These are phyloP conservation scores for Mycena chlorophos DNA, from an alignment of 768 basidiomycete species.

Conservation along the genomic window DNA sequence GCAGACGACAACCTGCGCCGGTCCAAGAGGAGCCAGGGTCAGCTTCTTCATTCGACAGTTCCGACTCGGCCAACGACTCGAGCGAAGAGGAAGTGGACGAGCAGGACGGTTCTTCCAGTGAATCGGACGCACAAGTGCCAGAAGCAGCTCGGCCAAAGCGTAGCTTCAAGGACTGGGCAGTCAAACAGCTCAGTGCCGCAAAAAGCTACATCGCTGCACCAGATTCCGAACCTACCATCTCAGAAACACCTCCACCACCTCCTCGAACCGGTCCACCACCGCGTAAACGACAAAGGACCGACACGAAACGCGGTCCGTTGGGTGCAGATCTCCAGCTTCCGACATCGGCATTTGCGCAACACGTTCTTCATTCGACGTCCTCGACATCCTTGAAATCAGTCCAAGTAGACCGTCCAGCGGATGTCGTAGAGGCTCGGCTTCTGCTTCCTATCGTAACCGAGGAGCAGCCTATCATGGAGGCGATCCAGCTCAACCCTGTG, in stretches of 20 bases:
- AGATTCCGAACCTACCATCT: conserved; percentile 11
- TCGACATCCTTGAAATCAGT: conserved; percentile 43
- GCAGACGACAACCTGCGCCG: conserved; percentile 26
- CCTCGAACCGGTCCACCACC: conserved; percentile 31
- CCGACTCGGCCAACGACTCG: conserved; percentile 69
- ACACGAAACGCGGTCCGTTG: conserved; percentile 70
- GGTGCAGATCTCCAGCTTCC: conserved; percentile 74
- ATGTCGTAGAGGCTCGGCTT: conserved; percentile 75
- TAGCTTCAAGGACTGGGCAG: conserved; percentile 90
- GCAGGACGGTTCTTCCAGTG: conserved; percentile 19
- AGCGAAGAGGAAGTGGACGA: conserved; percentile 28
- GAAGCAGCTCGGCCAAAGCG: conserved; percentile 28
- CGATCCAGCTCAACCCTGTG: conserved; percentile 82
- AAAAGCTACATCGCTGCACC: conserved; percentile 37
- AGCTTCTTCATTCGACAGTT: conserved; percentile 74
- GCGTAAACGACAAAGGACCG: conserved; percentile 51
- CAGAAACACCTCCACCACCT: conserved; percentile 16
- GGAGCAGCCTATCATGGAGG: conserved; percentile 93
- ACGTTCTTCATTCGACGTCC: conserved; percentile 33
- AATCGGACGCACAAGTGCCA: conserved; percentile 24
- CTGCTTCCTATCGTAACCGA: conserved; percentile 88
- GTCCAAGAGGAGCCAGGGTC: conserved; percentile 49
- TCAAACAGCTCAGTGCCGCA: conserved; percentile 64
- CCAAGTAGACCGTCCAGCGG: conserved; percentile 60
- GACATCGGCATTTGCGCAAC: conserved; percentile 60